These are phyloP conservation scores for Scheffersomyces segobiensis DNA, from an alignment of 1,139 yeast species.

Conservation along the genomic window DNA sequence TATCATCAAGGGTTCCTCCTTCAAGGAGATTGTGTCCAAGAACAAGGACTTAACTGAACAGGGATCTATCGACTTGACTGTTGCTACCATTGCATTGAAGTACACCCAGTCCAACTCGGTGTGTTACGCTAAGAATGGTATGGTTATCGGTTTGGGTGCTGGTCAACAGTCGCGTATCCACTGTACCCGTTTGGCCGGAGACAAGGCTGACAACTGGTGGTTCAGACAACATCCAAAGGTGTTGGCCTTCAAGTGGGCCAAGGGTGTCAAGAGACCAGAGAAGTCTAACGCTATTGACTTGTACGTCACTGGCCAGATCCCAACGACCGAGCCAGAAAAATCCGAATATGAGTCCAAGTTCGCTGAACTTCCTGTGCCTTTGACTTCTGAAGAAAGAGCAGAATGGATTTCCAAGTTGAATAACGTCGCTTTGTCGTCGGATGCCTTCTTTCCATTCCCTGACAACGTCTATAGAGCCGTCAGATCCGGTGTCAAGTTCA, in stretches of 20 bases:
- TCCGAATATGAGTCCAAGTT: conserved; percentile 90
- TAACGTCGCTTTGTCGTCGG: conserved; percentile 90
- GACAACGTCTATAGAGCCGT: conserved; percentile 98
- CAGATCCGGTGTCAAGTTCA: conserved; percentile 90
- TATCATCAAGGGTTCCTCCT: conserved; percentile 79
- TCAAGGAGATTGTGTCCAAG: conserved; percentile 86
- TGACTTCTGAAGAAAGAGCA: conserved; percentile 77
- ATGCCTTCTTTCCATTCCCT: conserved; percentile 99
- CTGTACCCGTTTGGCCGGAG: conserved; percentile 98
- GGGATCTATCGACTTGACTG: conserved; percentile 89
- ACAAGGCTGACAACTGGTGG: conserved; percentile 99
- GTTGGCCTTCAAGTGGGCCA: conserved; percentile 91
- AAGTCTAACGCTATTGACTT: conserved; percentile 97
- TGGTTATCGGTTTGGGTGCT: conserved; percentile 98
- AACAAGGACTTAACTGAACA: conserved; percentile 88
- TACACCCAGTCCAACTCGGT: conserved; percentile 98
- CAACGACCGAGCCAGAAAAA: conserved; percentile 89
- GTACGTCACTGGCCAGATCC: conserved; percentile 87
- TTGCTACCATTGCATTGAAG: conserved; percentile 94
- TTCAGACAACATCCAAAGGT: conserved; percentile 97
- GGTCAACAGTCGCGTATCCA: conserved; percentile 99
- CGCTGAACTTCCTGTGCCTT: conserved; percentile 76
- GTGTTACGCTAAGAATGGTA: conserved; percentile 97
- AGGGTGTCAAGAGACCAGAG: conserved; percentile 98
- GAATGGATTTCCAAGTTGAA: conserved; percentile 82